These are phyloP conservation scores for Leptographium galeiforme DNA, from an alignment of 2,329 filamentous ascomycete species.

Conservation along the genomic window DNA sequence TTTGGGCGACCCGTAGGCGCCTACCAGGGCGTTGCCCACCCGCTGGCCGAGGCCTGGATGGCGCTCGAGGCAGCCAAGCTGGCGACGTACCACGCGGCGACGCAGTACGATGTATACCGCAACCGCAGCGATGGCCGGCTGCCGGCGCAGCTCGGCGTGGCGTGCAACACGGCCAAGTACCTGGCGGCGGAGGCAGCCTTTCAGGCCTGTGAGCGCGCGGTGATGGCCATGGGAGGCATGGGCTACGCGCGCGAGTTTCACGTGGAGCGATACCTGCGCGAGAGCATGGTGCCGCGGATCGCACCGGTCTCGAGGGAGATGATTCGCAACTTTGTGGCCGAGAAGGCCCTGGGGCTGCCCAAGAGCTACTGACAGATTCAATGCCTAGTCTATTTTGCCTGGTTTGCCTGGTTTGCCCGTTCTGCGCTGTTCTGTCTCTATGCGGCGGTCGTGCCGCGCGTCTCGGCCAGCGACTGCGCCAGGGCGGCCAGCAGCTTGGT, in stretches of 20 bases:
- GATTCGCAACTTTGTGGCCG: slow-evolving; percentile 61
- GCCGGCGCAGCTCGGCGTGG: slow-evolving; percentile 45
- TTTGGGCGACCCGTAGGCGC: slow-evolving; percentile 52
- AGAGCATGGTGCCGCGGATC: slow-evolving; percentile 50
- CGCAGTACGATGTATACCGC: slow-evolving; percentile 38
- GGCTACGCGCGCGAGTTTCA: slow-evolving; percentile 53
- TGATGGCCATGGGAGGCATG: slow-evolving; percentile 49
- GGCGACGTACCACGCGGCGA: slow-evolving; percentile 51
- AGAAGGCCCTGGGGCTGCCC: slow-evolving; percentile 53
- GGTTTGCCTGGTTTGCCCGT: no score
- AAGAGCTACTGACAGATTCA: slow-evolving; percentile 33
- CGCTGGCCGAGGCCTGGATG: slow-evolving; percentile 53
- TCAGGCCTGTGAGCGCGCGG: slow-evolving; percentile 45
- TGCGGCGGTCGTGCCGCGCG: slow-evolving; percentile 19
- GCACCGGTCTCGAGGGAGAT: slow-evolving; percentile 57
- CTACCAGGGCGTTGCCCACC: slow-evolving; percentile 54
- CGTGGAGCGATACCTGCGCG: slow-evolving; percentile 52
- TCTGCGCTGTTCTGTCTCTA: slow-evolving; percentile 22
- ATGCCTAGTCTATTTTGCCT: no score
- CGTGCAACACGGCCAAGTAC: slow-evolving; percentile 59
- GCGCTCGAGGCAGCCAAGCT: slow-evolving; percentile 51
- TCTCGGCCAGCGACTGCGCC: slow-evolving; percentile 31
- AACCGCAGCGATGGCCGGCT: neutral
- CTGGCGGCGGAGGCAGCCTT: slow-evolving; percentile 53
- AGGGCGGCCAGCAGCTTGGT: slow-evolving; percentile 63